These are phyloP conservation scores for Trifolium fragiferum DNA, from an alignment of 306 rosid species.

Conservation along the genomic window DNA sequence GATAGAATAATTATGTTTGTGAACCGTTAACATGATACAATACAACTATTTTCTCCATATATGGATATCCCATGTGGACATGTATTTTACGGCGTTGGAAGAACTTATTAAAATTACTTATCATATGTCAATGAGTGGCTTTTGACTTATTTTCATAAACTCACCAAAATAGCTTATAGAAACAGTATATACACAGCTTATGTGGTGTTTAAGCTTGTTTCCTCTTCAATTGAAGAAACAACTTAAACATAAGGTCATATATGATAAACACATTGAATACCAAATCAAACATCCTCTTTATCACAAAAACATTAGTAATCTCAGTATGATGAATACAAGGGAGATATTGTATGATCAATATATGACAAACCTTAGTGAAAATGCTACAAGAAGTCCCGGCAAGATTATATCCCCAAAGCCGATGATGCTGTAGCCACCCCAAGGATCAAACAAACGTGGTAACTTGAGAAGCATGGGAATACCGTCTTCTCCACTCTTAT, in stretches of 20 bases:
- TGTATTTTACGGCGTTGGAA: background rate
- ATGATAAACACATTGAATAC: background rate
- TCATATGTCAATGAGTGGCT: background rate
- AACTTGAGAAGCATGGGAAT: slow-evolving; percentile 98
- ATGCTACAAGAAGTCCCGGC: slow-evolving; percentile 95
- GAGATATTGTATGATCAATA: slow-evolving; percentile 20
- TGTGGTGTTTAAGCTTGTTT: background rate
- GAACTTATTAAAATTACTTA: background rate
- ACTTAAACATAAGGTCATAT: background rate
- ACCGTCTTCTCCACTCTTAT: slow-evolving; percentile 96
- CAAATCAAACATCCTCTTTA: background rate
- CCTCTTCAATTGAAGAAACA: background rate
- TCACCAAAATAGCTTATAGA: background rate
- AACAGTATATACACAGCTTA: background rate
- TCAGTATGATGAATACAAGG: slow-evolving; percentile 10
- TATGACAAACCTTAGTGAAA: slow-evolving; percentile 76
- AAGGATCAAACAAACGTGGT: slow-evolving; percentile 96
- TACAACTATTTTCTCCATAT: slow-evolving; percentile 15
- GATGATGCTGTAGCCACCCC: slow-evolving; percentile 99
- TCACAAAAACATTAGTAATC: background rate
- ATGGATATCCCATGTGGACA: background rate
- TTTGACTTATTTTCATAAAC: background rate
- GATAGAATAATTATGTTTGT: slow-evolving; percentile 36
- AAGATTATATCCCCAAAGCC: slow-evolving; percentile 98
- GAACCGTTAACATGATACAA: slow-evolving; percentile 14